Evolutionary conservation across 148 eudicot genomes (phyloP), one percentile per base, ranked within the genome.

Genomic region (Bassia scoparia): DNA sequence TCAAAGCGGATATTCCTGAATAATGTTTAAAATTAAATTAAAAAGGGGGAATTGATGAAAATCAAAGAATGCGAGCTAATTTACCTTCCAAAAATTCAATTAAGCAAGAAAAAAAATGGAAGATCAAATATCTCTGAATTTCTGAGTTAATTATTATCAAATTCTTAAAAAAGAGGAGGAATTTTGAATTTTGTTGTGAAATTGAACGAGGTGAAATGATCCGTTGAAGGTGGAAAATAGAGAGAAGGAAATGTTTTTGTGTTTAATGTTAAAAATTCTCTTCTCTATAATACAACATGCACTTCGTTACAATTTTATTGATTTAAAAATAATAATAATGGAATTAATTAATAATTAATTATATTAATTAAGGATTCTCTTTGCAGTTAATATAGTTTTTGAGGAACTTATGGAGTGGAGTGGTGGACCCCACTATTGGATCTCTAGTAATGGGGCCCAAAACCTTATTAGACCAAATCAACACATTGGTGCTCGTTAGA

Each of bases 221-320:
- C 75, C 75, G 75, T 72, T 72, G 67, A 72, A 2, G 54, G 67
- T 61, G 75, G 75, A 26, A 48, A 50, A 38, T 71, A 35, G 61
- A 14, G 43, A 50, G 8, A 18, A 49, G 55, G 50, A 37, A 71
- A 2, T 31, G 70, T 52, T 16, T 15, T n/a, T 67, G 70, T 7
- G 53, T 67, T 67, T 67, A 68, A 27, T 31, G 33, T 20, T 67
- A 54, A 21, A 17, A 0, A 20, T 62, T 7, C 9, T 20, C 3
- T 7, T 1, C 2, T 21, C 67, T 63, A 63, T 66, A 66, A 66
- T 66, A 41, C 53, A 66, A 66, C 33, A 41, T 66, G 53, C 69
- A 66, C 11, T 66, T 66, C 34, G 12, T 65, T 65, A 65, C 68
- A 37, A 34, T 62, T 20, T 14, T 16, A 24, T 26, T 27, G 27